A percentile compares a stretch with the other conserved stretches of the same genome.
phyloP scores from a whole-genome alignment of 1,284 basidiomycete species.

The Trichosporon ovoides region DNA sequence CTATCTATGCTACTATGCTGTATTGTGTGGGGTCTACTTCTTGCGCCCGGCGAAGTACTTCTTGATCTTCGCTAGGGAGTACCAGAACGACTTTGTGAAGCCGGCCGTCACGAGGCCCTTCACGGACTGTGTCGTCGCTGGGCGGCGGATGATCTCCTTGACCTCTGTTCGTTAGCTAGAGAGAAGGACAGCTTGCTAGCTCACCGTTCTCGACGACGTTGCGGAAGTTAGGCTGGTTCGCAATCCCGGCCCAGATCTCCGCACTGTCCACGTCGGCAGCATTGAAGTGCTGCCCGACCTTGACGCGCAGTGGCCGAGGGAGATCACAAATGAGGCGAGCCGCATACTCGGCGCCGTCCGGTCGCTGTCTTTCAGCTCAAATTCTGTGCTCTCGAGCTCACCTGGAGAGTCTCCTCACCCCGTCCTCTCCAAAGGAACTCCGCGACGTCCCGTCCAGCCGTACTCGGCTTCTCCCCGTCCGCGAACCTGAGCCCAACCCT shows the following conservation, averaged over 20 bases:
- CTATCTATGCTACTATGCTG: background rate
- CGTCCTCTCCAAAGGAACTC: background rate
- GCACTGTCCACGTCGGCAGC: conserved; percentile 55
- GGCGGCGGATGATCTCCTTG: conserved; percentile 67
- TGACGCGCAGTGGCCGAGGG: conserved; percentile 57
- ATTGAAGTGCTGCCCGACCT: conserved; percentile 21
- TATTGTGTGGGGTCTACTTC: conserved; percentile 1
- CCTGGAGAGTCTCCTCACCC: conserved; percentile 14
- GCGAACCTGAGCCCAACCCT: conserved; percentile 49
- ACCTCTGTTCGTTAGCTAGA: conserved; percentile 56
- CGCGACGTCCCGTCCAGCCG: conserved; percentile 18
- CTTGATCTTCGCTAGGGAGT: conserved; percentile 66
- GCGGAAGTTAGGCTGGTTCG: conserved; percentile 59
- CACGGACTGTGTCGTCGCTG: conserved; percentile 74
- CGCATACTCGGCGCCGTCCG: conserved; percentile 60
- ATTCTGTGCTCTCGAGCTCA: too few relatives aligned
- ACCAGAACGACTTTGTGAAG: conserved; percentile 67
- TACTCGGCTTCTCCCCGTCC: conserved; percentile 19
- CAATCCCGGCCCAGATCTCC: conserved; percentile 69
- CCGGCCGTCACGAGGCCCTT: conserved; percentile 86
- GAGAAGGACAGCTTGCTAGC: conserved; percentile 27
- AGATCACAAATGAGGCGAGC: conserved; percentile 69
- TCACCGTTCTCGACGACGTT: conserved; percentile 59
- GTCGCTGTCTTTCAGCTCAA: too few relatives aligned
- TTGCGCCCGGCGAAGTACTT: conserved; percentile 65